Base-by-base conservation (phyloP, 2,329 filamentous ascomycete species). In the Dendryphion nanum region DNA sequence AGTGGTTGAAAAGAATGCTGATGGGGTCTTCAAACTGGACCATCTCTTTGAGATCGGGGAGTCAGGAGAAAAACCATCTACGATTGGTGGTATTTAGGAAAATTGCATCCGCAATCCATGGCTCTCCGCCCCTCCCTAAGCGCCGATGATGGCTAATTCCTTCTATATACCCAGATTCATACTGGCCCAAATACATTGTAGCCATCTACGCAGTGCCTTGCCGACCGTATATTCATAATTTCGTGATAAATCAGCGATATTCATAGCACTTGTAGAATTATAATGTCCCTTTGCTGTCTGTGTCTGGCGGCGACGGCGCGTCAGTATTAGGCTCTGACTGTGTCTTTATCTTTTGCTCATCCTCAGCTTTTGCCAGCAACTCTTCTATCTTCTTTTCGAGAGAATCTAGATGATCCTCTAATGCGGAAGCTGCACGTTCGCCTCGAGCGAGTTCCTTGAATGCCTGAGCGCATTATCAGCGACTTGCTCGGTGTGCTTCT, bases 1-100 rank as follows among this genome's bases (percentile, higher is more conserved):
- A 0, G 86, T 89, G 6, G 82, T 94, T 3, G 83, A 89, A 56
- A 95, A 91, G 73, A 80, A 79, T 31, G 62, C 70, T 3, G 74
- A 83, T 41, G 89, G 88, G 2, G 71, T 67, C 16, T 97, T 95
- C 68, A 67, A 81, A 44, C 69, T 81, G 53, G 64, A 67, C 10
- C 41, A 59, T 18, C 57, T 72, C 19, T 74, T 74, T 48, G 54
- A 61, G 43, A 42, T 24, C 18, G 41, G 52, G 14, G 52, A 47
- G 20, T 47, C 43, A 6, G 44, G 43, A 21, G 43, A 42, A n/a
- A 59, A 58, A 43, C 53, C 59, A 4, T 60, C 60, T 13, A 64
- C 52, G 6, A 49, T 63, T 45, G 59, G 60, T 40, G 59, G 55
- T 14, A 48, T 60, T 38, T 64, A 53, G 46, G 26, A 17, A n/a